Conservation (phyloP, 2,329 filamentous ascomycete species). For the Fusarium temperatum region DNA sequence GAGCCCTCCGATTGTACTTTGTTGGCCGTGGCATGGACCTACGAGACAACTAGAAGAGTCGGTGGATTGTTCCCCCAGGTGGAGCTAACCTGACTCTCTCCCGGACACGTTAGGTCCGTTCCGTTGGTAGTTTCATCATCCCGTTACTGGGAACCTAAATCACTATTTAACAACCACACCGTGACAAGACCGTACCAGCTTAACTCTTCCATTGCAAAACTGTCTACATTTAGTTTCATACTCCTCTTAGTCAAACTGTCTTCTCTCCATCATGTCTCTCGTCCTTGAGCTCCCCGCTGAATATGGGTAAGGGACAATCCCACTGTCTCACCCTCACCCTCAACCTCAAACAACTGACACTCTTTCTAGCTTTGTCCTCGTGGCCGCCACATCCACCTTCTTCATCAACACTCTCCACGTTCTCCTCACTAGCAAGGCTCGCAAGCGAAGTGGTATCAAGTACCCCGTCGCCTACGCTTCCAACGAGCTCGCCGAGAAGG, state of each 20-base stretch:
- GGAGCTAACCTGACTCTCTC: conserved; percentile 23
- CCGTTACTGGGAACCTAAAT: neutral
- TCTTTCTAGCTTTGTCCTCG: conserved; percentile 66
- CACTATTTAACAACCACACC: conserved; percentile 27
- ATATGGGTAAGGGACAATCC: conserved; percentile 56
- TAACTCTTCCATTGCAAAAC: neutral
- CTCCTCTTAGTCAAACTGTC: neutral
- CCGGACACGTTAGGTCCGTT: conserved; percentile 18
- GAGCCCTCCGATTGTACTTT: neutral
- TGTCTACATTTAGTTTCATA: neutral
- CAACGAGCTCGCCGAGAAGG: conserved; percentile 62
- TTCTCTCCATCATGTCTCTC: conserved; percentile 52
- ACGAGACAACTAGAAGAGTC: neutral
- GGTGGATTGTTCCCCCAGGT: conserved; percentile 7
- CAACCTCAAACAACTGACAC: neutral
- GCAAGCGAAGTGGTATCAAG: conserved; percentile 61
- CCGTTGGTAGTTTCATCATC: conserved; percentile 20
- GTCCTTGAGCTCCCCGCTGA: conserved; percentile 56
- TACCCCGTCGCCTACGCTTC: conserved; percentile 68
- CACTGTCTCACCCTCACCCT: neutral
- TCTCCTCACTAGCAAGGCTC: conserved; percentile 56
- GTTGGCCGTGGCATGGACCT: neutral
- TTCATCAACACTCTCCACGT: conserved; percentile 66
- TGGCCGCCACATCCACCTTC: conserved; percentile 64
- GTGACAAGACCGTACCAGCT: conserved; percentile 1